Evolutionary conservation across 1,139 yeast genomes (phyloP), one percentile per base, ranked within the genome.

Genomic region (Taphrina wiesneri): DNA sequence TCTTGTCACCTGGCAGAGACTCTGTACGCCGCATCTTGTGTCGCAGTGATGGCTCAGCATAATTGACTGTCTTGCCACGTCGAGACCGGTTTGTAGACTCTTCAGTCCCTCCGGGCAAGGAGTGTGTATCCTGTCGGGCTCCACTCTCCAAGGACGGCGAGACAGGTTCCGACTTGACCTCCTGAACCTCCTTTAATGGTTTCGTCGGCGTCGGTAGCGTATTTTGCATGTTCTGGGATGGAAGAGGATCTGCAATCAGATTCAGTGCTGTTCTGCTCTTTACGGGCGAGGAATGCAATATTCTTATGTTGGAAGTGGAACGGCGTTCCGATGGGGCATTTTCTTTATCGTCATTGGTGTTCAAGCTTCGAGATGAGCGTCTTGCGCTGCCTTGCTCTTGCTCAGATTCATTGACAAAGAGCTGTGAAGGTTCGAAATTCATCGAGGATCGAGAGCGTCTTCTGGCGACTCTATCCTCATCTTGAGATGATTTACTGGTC

Each of bases 1-100:
- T 41, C 51, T 52, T 62, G 49, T 65, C 67, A 2, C 65, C 56
- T 21, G 67, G 67, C 30, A 65, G 39, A 43, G 79, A 87, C 0
- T 87, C 81, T 47, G 86, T 85, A 70, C 96, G 79, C 72, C 96
- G 81, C 86, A 87, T 82, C 72, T 88, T 89, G 17, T 82, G 83
- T 45, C 87, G 79, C 65, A 87, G 74, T 0, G 92, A 85, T 0
- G 93, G 90, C 39, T 86, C 81, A 17, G 85, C 85, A 73, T 89
- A 90, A 73, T 85, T 85, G 5, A 89, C 84, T 9, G 82, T 80
- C 70, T 81, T 82, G 4, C 85, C 78, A 69, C 84, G 75, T 67
- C 81, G 74, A 28, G 76, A 67, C 23, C 69, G 54, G 19, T 66
- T 47, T 5, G 21, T 19, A 28, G 45, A 11, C 34, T 34, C 54